These are phyloP conservation scores for Yamadazyma kitorensis DNA, from an alignment of 805 yeast species.

Conservation along the genomic window DNA sequence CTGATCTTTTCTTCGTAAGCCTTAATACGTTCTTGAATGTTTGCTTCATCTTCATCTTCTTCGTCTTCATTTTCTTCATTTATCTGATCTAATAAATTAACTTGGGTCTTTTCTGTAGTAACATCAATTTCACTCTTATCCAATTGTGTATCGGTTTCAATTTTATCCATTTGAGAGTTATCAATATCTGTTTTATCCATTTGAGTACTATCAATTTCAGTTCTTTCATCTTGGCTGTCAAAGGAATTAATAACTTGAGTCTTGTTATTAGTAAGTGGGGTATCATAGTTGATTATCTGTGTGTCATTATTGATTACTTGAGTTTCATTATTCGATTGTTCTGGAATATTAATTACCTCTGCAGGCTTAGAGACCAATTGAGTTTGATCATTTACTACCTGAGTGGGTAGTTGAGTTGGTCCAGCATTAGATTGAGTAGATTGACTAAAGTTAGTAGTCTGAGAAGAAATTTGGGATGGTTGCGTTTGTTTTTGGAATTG, in stretches of 20 bases:
- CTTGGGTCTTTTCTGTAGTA: too few species aligned
- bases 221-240: too few species aligned
- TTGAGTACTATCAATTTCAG: constrained; percentile 7
- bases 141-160: constrained; percentile 5
- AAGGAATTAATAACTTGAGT: too few species aligned
- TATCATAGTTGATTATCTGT: constrained; percentile 2
- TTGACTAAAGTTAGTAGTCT: neutral
- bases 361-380: too few species aligned
- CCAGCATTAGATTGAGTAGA: neutral
- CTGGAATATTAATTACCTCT: too few species aligned
- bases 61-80: constrained; percentile 22
- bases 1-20: constrained; percentile 38
- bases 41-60: constrained; percentile 23
- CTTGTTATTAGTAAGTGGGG: too few species aligned
- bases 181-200: too few species aligned
- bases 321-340: too few species aligned
- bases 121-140: constrained; percentile 18
- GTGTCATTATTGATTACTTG: constrained; percentile 1
- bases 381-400: constrained; percentile 1
- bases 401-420: neutral
- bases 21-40: constrained; percentile 27
- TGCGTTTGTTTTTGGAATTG: neutral
- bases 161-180: too few species aligned
- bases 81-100: too few species aligned
- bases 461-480: constrained; percentile 3